These are phyloP conservation scores for Phytophthora lateralis DNA, from an alignment of 352 stramenopile genomes.

Conservation along the genomic window DNA sequence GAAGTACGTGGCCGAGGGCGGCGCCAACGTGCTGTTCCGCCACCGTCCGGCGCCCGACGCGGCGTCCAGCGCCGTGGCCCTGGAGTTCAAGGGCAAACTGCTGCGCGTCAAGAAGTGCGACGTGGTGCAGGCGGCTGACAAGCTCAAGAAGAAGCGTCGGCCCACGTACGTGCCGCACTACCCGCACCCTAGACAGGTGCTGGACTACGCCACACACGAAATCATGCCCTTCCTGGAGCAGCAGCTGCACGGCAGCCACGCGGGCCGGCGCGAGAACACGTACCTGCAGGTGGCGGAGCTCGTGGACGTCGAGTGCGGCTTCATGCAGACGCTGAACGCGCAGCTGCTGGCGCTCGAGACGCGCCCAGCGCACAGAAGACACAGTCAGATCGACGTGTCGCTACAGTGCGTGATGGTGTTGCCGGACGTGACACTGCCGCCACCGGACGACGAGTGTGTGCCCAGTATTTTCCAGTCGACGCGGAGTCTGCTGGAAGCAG, in stretches of 20 bases:
- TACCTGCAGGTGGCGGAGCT: slow-evolving; percentile 80
- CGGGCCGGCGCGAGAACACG: slow-evolving; percentile 24
- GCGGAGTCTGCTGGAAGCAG: slow-evolving; percentile 32
- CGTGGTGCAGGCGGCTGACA: slow-evolving; percentile 26
- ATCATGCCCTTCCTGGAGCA: slow-evolving; percentile 73
- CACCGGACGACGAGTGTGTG: slow-evolving; percentile 51
- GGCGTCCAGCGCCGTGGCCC: slow-evolving; percentile 20
- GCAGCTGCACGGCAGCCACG: slow-evolving; percentile 30
- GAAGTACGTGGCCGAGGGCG: slow-evolving; percentile 89
- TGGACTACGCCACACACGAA: slow-evolving; percentile 77
- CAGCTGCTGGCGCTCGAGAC: slow-evolving; percentile 60
- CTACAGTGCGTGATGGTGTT: slow-evolving; percentile 81
- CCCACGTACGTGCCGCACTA: slow-evolving; percentile 60
- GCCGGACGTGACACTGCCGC: slow-evolving; percentile 75
- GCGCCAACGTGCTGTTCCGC: slow-evolving; percentile 86
- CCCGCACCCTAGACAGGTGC: slow-evolving; percentile 64
- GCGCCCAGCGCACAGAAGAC: slow-evolving; percentile 59
- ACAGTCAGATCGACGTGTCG: slow-evolving; percentile 79
- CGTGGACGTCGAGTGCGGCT: slow-evolving; percentile 60
- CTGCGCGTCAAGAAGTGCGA: slow-evolving; percentile 89
- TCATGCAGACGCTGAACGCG: slow-evolving; percentile 69
- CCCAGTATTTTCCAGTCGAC: slow-evolving; percentile 53
- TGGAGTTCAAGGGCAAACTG: slow-evolving; percentile 71
- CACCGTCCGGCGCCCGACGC: slow-evolving; percentile 47
- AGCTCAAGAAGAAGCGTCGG: slow-evolving; percentile 39